Base-by-base conservation (phyloP, 768 basidiomycete species). In the Suillus luteus region DNA sequence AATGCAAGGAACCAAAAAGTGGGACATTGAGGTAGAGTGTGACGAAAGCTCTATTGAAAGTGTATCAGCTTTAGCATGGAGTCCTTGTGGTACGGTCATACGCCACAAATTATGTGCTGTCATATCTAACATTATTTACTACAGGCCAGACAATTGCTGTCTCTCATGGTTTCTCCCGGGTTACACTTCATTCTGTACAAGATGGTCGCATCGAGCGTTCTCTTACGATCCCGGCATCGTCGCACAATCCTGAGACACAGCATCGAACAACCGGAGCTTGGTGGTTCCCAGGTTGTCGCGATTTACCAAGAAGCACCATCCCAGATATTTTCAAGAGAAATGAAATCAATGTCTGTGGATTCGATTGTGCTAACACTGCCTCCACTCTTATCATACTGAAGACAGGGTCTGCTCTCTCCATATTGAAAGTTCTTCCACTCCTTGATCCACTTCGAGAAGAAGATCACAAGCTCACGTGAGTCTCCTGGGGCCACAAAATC, bases 251-350 rank as follows among this genome's bases (percentile, higher is more conserved):
- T 62, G 69, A 63, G 66, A 60, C 60, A 65, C 67, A 31, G 27
- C 69, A 33, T 65, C 68, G 59, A 73, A 70, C 91, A 22, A 76
- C 78, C 17, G 82, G 82, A n/a, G 75, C 90, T 35, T 92, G 90
- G 89, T 93, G 93, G 92, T 86, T 90, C 71, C 74, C 75, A 61
- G 80, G 86, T 55, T 79, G 83, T 67, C 82, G 79, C 61, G 66
- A 75, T 33, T 70, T 70, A 17, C 68, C 72, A 40, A 75, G 66
- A 22, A 76, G 78, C 52, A 74, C 81, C 11, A 87, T 90, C 65
- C 90, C 91, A 5, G 91, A 93, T 72, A 89, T 93, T 64, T 89
- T 92, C 78, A 86, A 83, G 69, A 81, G 92, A 68, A 82, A 84
- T 61, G 81, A 83, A 38, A 75, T 86, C 60, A 86, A 89, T 68